A percentile compares a stretch with the other conserved stretches of the same genome.
Conservation (phyloP, 768 basidiomycete genomes). For the Kwoniella newhampshirensis region DNA sequence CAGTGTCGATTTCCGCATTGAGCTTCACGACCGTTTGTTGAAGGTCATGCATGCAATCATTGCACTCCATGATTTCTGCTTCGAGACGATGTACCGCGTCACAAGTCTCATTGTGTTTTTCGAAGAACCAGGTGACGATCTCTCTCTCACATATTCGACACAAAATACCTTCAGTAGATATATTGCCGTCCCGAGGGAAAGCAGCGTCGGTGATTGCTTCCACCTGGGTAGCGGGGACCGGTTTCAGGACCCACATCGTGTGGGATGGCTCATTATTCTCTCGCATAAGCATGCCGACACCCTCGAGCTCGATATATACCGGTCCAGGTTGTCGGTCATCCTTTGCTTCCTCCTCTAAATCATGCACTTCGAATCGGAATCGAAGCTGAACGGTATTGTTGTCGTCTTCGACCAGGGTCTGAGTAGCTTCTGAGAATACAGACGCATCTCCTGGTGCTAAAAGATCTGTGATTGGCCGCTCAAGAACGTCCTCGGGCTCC, state of each 20-base stretch:
- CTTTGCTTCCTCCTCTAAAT: slow-evolving; percentile 57
- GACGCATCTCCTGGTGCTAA: slow-evolving; percentile 75
- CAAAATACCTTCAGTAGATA: slow-evolving; percentile 78
- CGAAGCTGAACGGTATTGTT: slow-evolving; percentile 89
- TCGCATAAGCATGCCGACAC: slow-evolving; percentile 97
- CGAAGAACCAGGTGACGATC: slow-evolving; percentile 98
- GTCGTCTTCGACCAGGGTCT: slow-evolving; percentile 81
- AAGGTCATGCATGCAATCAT: slow-evolving; percentile 86
- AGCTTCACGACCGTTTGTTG: slow-evolving; percentile 82
- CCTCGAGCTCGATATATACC: slow-evolving; percentile 78
- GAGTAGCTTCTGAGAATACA: slow-evolving; percentile 83
- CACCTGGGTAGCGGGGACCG: slow-evolving; percentile 38
- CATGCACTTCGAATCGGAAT: slow-evolving; percentile 79
- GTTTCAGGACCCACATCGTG: slow-evolving; percentile 97
- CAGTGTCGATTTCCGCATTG: slow-evolving; percentile 59
- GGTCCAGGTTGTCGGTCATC: slow-evolving; percentile 50
- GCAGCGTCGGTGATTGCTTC: slow-evolving; percentile 48
- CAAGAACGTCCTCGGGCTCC: slow-evolving; percentile 74
- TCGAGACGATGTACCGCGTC: slow-evolving; percentile 93
- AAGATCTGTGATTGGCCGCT: slow-evolving; percentile 75
- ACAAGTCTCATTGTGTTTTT: slow-evolving; percentile 99
- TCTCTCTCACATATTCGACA: slow-evolving; percentile 97
- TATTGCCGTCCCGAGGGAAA: slow-evolving; percentile 68
- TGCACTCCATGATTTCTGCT: slow-evolving; percentile 88
- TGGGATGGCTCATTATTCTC: slow-evolving; percentile 88